Evolutionary conservation across 202 grass and related monocot species (phyloP).

Genomic region (Eragrostis tef): DNA sequence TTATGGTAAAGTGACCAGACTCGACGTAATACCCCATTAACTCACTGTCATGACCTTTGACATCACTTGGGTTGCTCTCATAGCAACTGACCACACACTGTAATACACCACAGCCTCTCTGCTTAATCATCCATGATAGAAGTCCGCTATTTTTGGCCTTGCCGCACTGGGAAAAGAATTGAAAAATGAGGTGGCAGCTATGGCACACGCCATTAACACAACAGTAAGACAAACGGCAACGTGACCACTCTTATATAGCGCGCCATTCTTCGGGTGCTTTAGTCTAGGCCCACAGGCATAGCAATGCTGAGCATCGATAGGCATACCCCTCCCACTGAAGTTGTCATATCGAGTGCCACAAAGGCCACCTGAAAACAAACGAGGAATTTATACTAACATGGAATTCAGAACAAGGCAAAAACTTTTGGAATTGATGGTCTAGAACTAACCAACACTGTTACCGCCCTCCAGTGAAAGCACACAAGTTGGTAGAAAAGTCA

Average conservation of each 20-base stretch:
- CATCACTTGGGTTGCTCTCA: too few species aligned
- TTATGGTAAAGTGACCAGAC: neutral
- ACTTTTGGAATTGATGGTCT: neutral
- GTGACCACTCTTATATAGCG: neutral
- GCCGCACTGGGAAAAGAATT: too few species aligned
- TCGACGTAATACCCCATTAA: neutral
- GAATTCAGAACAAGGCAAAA: neutral
- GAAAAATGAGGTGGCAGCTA: too few species aligned
- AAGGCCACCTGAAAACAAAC: slow-evolving; percentile 17
- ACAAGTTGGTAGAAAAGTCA: neutral
- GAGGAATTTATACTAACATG: too few species aligned
- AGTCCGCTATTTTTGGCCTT: too few species aligned
- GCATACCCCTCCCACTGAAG: neutral
- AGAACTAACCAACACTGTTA: neutral
- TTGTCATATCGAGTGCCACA: slow-evolving; percentile 5
- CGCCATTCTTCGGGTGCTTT: neutral
- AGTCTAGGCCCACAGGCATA: neutral
- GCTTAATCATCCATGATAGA: neutral
- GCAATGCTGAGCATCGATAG: neutral
- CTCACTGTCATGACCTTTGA: neutral
- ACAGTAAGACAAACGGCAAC: too few species aligned
- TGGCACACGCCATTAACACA: too few species aligned
- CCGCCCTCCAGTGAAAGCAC: neutral
- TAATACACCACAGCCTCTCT: too few species aligned
- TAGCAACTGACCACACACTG: too few species aligned